These are phyloP conservation scores for Phytophthora kernoviae DNA, from an alignment of 352 stramenopile species.

Conservation along the genomic window DNA sequence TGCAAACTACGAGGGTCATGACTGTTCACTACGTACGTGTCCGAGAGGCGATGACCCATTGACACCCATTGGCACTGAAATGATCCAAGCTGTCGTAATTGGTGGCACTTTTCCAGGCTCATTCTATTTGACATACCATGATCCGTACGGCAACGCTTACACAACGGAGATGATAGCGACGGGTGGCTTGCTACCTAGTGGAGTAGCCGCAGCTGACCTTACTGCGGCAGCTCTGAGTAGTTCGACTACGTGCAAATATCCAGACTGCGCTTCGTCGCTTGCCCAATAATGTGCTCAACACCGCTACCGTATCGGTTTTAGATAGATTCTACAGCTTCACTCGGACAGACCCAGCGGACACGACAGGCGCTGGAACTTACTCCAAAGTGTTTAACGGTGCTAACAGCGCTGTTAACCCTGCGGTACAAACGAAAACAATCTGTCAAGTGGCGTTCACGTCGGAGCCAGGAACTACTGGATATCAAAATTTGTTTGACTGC, in stretches of 20 bases:
- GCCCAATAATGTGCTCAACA: constrained; percentile 77
- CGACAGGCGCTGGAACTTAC: neutral
- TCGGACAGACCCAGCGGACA: constrained; percentile 17
- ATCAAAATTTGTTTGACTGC: constrained; percentile 61
- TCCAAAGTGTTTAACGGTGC: constrained; percentile 9
- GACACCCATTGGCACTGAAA: constrained; percentile 56
- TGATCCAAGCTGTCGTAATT: constrained; percentile 44
- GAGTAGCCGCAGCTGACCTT: neutral
- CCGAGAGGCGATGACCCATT: constrained; percentile 72
- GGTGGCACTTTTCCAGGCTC: neutral
- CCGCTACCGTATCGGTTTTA: constrained; percentile 22
- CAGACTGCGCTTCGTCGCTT: constrained; percentile 46
- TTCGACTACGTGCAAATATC: constrained; percentile 32
- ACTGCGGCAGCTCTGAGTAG: neutral
- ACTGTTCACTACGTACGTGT: constrained; percentile 63
- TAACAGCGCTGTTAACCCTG: neutral
- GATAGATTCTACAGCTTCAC: constrained; percentile 26
- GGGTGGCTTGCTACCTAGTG: neutral
- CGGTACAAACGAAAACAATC: neutral
- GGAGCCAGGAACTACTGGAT: constrained; percentile 57
- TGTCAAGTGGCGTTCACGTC: constrained; percentile 58
- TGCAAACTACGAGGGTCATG: constrained; percentile 50
- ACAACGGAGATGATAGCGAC: constrained; percentile 53
- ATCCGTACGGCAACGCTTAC: constrained; percentile 76
- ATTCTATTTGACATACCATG: constrained; percentile 67